Evolutionary conservation across 306 rosid species (phyloP).

Genomic region (Pterocarpus macrocarpus): DNA sequence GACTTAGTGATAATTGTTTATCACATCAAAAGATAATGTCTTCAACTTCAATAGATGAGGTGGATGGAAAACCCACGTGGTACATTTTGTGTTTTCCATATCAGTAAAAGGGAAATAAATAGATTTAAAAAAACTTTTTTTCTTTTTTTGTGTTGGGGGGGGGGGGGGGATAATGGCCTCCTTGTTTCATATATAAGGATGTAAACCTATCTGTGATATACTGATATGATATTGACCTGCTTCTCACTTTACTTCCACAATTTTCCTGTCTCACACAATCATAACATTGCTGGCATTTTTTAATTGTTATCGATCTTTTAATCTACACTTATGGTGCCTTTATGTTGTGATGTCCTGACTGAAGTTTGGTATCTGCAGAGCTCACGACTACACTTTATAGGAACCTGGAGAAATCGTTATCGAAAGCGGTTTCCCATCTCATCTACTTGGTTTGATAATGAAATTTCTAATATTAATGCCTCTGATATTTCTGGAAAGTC

Average conservation of each 20-base stretch:
- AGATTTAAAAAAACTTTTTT: slow-evolving; percentile 1
- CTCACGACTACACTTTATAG: slow-evolving; percentile 92
- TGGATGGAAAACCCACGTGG: slow-evolving; percentile 15
- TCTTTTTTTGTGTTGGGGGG: not conserved
- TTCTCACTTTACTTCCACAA: slow-evolving; percentile 35
- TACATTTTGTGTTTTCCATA: slow-evolving; percentile 17
- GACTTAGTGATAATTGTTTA: slow-evolving; percentile 5
- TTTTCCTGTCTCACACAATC: slow-evolving; percentile 10
- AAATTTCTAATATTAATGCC: slow-evolving; percentile 49
- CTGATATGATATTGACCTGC: slow-evolving; percentile 39
- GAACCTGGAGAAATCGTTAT: slow-evolving; percentile 95
- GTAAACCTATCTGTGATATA: slow-evolving; percentile 19
- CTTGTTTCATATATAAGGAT: not conserved
- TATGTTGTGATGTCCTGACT: slow-evolving; percentile 42
- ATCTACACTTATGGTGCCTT: slow-evolving; percentile 21
- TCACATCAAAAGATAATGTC: not conserved
- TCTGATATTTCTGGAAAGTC: slow-evolving; percentile 50
- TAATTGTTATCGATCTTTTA: not conserved
- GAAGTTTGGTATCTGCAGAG: slow-evolving; percentile 64
- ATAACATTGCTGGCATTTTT: slow-evolving; percentile 10
- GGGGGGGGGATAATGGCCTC: slow-evolving; percentile 6
- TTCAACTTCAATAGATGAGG: slow-evolving; percentile 24
- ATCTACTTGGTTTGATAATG: slow-evolving; percentile 54
- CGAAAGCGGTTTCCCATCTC: slow-evolving; percentile 72
- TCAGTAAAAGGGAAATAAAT: slow-evolving; percentile 28